These are phyloP conservation scores for Didymella arachidicola DNA, from an alignment of 2,329 filamentous ascomycete genomes.

Conservation along the genomic window DNA sequence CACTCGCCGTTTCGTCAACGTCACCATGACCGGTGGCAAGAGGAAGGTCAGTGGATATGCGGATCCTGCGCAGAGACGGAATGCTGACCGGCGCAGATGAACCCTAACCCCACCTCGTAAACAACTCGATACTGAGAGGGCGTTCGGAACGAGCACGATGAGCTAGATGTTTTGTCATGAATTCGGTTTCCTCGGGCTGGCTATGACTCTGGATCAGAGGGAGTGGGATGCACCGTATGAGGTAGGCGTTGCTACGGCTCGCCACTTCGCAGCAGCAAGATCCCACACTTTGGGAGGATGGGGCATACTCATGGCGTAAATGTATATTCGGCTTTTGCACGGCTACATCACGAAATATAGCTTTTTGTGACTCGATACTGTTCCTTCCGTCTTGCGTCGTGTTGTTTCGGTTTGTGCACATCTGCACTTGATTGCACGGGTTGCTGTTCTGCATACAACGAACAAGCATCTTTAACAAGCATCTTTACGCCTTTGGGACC, in stretches of 20 bases:
- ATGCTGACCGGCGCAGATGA: constrained; percentile 67
- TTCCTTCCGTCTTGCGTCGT: neutral
- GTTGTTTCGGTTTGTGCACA: neutral
- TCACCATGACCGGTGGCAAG: constrained; percentile 97
- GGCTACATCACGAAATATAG: constrained; percentile 43
- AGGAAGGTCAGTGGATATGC: constrained; percentile 75
- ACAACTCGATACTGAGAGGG: constrained; percentile 34
- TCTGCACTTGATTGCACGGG: too few relatives aligned
- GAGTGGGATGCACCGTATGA: constrained; percentile 40
- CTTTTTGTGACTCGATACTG: constrained; percentile 35
- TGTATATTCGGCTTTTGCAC: constrained; percentile 49
- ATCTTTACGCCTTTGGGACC: neutral
- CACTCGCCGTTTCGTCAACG: constrained; percentile 98
- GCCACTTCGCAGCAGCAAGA: constrained; percentile 40
- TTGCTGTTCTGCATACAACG: neutral
- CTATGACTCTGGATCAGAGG: constrained; percentile 53
- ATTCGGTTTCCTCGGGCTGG: constrained; percentile 47
- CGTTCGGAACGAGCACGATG: constrained; percentile 42
- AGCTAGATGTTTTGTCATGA: constrained; percentile 47
- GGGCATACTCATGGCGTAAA: constrained; percentile 53
- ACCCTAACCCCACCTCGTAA: constrained; percentile 82
- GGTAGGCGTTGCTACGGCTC: constrained; percentile 41
- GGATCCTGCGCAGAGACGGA: neutral
- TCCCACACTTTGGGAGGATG: constrained; percentile 49
- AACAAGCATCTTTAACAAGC: neutral